Percentiles rank a stretch among this genome's conserved stretches.
These are phyloP conservation scores for Vanderwaltozyma verrucispora DNA, from an alignment of 805 yeast genomes.

Conservation along the genomic window DNA sequence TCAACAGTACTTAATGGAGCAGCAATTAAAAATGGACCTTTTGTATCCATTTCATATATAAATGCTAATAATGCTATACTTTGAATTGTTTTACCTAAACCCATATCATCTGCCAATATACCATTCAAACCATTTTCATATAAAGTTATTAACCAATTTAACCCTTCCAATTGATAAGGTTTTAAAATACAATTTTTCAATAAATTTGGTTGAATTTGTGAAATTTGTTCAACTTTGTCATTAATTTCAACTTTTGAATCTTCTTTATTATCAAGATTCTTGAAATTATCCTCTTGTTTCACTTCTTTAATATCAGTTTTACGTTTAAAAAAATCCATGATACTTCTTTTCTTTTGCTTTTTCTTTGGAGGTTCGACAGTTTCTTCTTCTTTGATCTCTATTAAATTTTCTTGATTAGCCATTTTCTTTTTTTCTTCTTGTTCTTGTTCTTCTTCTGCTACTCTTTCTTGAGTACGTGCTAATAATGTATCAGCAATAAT, in stretches of 20 bases:
- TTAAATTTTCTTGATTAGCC: constrained; percentile 18
- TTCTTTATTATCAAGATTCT: constrained; percentile 1
- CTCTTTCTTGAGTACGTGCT: constrained; percentile 32
- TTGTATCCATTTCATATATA: constrained; percentile 64
- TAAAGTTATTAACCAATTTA: constrained; percentile 80
- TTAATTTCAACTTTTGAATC: constrained; percentile 8
- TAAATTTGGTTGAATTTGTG: constrained; percentile 42
- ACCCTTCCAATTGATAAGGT: constrained; percentile 80
- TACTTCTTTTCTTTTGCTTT: constrained; percentile 14
- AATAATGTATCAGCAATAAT: constrained; percentile 74
- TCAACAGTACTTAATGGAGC: constrained; percentile 79
- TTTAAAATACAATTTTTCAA: constrained; percentile 54
- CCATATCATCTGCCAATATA: constrained; percentile 96
- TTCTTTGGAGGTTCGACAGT: constrained; percentile 18
- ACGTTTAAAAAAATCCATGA: constrained; percentile 16
- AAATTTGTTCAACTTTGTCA: constrained; percentile 12
- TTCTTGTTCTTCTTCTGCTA: constrained; percentile 21
- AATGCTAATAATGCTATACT: constrained; percentile 71
- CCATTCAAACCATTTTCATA: constrained; percentile 94
- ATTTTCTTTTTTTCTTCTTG: constrained; percentile 13
- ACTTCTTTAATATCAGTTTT: constrained; percentile 6
- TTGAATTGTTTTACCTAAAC: constrained; percentile 88
- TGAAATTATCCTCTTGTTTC: background rate
- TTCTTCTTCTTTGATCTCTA: constrained; percentile 7
- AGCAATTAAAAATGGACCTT: constrained; percentile 69